These are phyloP conservation scores for Leishmania amazonensis DNA, from an alignment of 208 protist genomes.

Conservation along the genomic window DNA sequence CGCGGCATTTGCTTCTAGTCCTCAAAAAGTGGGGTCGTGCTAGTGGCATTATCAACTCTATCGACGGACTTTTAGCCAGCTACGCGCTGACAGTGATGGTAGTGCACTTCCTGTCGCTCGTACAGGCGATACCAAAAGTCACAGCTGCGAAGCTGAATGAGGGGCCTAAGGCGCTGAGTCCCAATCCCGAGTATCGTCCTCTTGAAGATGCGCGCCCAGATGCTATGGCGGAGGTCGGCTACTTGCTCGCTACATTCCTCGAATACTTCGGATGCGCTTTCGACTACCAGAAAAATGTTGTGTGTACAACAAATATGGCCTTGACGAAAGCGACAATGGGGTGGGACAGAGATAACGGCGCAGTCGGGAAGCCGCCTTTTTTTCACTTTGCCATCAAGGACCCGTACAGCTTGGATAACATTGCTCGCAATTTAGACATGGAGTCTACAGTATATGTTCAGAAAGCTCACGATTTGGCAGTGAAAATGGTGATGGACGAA, in stretches of 20 bases:
- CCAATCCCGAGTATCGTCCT: slow-evolving; percentile 56
- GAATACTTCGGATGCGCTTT: slow-evolving; percentile 87
- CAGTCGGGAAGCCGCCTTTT: slow-evolving; percentile 67
- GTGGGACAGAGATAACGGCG: slow-evolving; percentile 56
- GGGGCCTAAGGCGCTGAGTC: slow-evolving; percentile 55
- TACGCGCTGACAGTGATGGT: slow-evolving; percentile 90
- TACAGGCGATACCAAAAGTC: slow-evolving; percentile 64
- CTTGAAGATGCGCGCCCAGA: slow-evolving; percentile 33
- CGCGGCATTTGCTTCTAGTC: slow-evolving; percentile 78
- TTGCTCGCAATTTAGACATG: slow-evolving; percentile 80
- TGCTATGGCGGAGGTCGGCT: slow-evolving; percentile 70
- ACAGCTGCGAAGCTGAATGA: slow-evolving; percentile 35
- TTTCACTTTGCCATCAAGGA: slow-evolving; percentile 92
- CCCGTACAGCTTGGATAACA: slow-evolving; percentile 89
- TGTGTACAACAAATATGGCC: slow-evolving; percentile 80
- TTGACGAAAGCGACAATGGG: slow-evolving; percentile 76
- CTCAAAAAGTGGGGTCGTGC: slow-evolving; percentile 88
- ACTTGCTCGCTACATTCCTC: slow-evolving; percentile 78
- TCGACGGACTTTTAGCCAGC: slow-evolving; percentile 88
- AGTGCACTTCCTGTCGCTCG: slow-evolving; percentile 77
- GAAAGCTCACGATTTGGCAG: slow-evolving; percentile 48
- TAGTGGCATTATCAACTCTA: slow-evolving; percentile 82
- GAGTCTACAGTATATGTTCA: slow-evolving; percentile 63
- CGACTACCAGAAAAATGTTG: slow-evolving; percentile 75
- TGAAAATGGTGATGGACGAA: slow-evolving; percentile 44